Base-by-base conservation (phyloP, 306 rosid species). In the Rosa rugosa region DNA sequence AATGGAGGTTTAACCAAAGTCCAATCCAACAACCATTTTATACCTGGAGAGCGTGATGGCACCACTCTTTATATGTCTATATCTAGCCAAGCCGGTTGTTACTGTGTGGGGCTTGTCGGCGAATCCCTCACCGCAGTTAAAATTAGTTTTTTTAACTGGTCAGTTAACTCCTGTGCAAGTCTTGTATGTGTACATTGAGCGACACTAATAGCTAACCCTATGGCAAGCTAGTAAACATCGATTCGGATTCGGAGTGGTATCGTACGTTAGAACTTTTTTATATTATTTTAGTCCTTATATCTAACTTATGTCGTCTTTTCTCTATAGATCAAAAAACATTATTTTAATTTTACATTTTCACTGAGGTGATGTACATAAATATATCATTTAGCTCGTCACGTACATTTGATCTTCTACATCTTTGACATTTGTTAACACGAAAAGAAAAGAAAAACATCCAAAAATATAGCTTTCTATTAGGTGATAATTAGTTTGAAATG, bases 21-120 rank as follows among this genome's bases (percentile, higher is more conserved):
- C 74, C 62, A 64, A 57, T 65, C 82, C 85, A 87, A 84, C 90
- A 84, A 83, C 86, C 83, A 75, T 57, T 57, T 50, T 73, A 57
- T 79, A 80, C 87, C 83, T 75, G 70, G 85, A 84, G 82, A 75
- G 63, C 79, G 84, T 76, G 65, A 78, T 71, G 78, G 70, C 71
- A 11, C 63, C 41, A 46, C 45, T 8, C 36, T 69, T 17, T 5
- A 72, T 67, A 3, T 50, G 84, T 72, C 80, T 74, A 70, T 74
- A 70, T 31, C 59, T 42, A 76, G 31, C 64, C 64, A 22, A 81
- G 85, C 79, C 72, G 81, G 80, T 75, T 81, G 83, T 77, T 84
- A 56, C 41, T 62, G 10, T 20, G 25, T 51, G 59, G 77, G 66
- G 46, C 70, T 67, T 85, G 92, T 91, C 89, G 88, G 87, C 81